Evolutionary conservation across 2,329 filamentous ascomycete species (phyloP).

Genomic region (Chrysosporium keratinophilum): DNA sequence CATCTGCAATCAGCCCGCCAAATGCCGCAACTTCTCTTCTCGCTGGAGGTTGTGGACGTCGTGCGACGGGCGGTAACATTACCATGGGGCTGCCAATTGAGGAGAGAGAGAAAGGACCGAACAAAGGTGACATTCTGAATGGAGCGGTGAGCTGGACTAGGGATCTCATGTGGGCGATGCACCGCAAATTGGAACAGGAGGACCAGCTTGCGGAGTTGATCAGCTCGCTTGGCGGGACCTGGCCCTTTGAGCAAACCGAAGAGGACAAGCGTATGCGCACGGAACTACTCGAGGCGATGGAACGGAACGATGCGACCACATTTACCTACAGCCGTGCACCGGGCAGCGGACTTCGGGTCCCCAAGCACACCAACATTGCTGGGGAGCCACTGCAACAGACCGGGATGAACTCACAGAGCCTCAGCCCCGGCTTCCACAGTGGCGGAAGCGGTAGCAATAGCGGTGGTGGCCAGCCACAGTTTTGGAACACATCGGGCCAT

Average conservation of each 20-base stretch:
- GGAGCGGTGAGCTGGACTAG: slow-evolving; percentile 94
- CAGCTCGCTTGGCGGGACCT: slow-evolving; percentile 58
- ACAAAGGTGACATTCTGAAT: slow-evolving; percentile 97
- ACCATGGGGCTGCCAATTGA: slow-evolving; percentile 87
- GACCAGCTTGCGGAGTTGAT: slow-evolving; percentile 73
- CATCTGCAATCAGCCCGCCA: slow-evolving; percentile 51
- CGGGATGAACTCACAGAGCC: slow-evolving; percentile 47
- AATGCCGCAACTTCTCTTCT: slow-evolving; percentile 68
- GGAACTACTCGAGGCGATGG: slow-evolving; percentile 76
- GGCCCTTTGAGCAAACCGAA: slow-evolving; percentile 74
- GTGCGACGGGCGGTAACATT: slow-evolving; percentile 72
- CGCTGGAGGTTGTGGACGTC: slow-evolving; percentile 70
- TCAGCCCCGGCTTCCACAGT: slow-evolving; percentile 61
- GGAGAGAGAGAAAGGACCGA: slow-evolving; percentile 96
- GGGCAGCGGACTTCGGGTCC: slow-evolving; percentile 79
- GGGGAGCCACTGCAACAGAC: slow-evolving; percentile 58
- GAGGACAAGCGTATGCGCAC: slow-evolving; percentile 94
- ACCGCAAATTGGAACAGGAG: slow-evolving; percentile 80
- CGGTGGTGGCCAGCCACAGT: slow-evolving; percentile 41
- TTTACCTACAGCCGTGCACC: slow-evolving; percentile 76
- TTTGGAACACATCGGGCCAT: slow-evolving; percentile 42
- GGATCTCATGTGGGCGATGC: slow-evolving; percentile 93
- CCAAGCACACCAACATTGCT: slow-evolving; percentile 82
- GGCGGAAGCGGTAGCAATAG: slow-evolving; percentile 54
- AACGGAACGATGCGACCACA: slow-evolving; percentile 63